phyloP scores from a whole-genome alignment of 768 basidiomycete genomes.

The Hortiboletus flavorubellus region DNA sequence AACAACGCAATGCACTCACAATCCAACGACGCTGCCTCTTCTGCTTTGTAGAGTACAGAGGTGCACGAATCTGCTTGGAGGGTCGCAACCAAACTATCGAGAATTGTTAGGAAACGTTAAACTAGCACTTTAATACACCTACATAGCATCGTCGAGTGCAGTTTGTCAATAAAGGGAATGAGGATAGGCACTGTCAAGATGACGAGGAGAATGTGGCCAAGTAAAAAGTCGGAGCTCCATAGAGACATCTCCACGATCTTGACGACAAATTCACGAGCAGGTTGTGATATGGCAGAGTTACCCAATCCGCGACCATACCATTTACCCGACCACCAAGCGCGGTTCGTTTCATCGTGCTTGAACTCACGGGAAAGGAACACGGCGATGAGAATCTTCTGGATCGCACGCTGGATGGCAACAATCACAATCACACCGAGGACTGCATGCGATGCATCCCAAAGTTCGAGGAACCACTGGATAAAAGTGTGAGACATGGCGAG shows the following conservation, averaged over 20 bases:
- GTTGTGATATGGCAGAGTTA: slow-evolving; percentile 88
- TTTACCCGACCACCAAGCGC: slow-evolving; percentile 98
- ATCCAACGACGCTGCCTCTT: slow-evolving; percentile 92
- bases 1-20: slow-evolving; percentile 38
- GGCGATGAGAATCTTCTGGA: slow-evolving; percentile 92
- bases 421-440: slow-evolving; percentile 90
- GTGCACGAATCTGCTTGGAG: slow-evolving; percentile 89
- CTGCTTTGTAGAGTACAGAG: slow-evolving; percentile 92
- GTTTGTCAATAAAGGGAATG: slow-evolving; percentile 81
- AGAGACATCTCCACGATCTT: slow-evolving; percentile 98
- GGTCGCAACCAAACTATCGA: slow-evolving; percentile 88
- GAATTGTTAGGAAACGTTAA: slow-evolving; percentile 5
- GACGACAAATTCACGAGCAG: slow-evolving; percentile 95
- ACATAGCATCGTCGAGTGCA: slow-evolving; percentile 95
- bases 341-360: slow-evolving; percentile 98
- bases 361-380: slow-evolving; percentile 95
- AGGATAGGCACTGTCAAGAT: slow-evolving; percentile 81
- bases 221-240: slow-evolving; percentile 93
- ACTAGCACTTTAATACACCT: slow-evolving; percentile 32
- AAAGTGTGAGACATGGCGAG: slow-evolving; percentile 26
- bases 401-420: slow-evolving; percentile 84
- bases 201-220: slow-evolving; percentile 80
- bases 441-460: slow-evolving; percentile 96
- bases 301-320: slow-evolving; percentile 97
- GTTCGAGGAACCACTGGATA: slow-evolving; percentile 87